Evolutionary conservation across 192 early-diverging fungal genomes (phyloP), one percentile per base, ranked within the genome.

Genomic region (Gryganskiella cystojenkinii): DNA sequence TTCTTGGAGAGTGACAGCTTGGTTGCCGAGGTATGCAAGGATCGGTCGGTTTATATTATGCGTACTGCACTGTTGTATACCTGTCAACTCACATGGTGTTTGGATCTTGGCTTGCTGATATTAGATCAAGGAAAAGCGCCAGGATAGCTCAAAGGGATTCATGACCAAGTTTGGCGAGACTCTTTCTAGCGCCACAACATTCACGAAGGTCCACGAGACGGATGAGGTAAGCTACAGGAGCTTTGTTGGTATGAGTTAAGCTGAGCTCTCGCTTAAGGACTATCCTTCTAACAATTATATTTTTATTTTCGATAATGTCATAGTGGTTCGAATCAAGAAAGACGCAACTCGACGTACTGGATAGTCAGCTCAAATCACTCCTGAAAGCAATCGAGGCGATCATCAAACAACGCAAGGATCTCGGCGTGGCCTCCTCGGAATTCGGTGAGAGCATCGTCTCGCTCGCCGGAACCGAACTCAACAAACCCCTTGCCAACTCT

Each of bases 1-100:
- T 99, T 99, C 80, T 81, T 99, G 50, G 95, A 95, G 62, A 94
- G 94, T 13, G 92, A 95, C 34, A 89, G 87, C 27, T 96, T 99
- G 74, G 84, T 87, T 10, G 85, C 89, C 24, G 95, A 89, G 80
- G 87, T 89, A 81, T 61, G n/a, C 28, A 15, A 47, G 53, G 54
- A n/a, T n/a, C n/a, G n/a, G n/a, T n/a, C n/a, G n/a, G n/a, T n/a
- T n/a, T n/a, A n/a, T n/a, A n/a, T n/a, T n/a, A n/a, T n/a, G n/a
- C n/a, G n/a, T n/a, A n/a, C n/a, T n/a, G n/a, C n/a, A n/a, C n/a
- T n/a, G n/a, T n/a, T n/a, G n/a, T n/a, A n/a, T n/a, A n/a, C n/a
- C n/a, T n/a, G n/a, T n/a, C n/a, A 52, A 52, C 51, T 17, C 14
- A 15, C 30, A 28, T 52, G 44, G 5, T 8, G 25, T 42, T 55